Evolutionary conservation across 1,284 basidiomycete genomes (phyloP).

Genomic region (Irpex lacteus): DNA sequence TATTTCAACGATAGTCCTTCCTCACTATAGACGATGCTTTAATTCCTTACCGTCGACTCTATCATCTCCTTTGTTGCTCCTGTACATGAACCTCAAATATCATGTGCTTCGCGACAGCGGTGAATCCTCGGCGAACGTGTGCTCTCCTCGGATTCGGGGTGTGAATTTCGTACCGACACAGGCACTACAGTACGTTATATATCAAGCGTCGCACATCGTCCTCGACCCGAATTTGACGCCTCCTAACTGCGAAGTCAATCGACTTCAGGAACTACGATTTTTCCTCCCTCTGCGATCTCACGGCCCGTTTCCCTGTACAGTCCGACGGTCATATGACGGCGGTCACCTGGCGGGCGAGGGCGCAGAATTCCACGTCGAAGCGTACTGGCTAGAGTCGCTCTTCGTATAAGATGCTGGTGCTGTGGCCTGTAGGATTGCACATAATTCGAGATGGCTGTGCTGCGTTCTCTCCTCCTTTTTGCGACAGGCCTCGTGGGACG

Average conservation of each 20-base stretch:
- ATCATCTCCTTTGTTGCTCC: background rate
- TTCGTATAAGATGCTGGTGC: background rate
- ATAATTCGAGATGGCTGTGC: background rate
- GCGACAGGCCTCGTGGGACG: background rate
- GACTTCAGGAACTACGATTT: background rate
- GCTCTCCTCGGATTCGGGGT: background rate
- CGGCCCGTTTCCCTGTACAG: background rate
- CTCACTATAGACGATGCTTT: background rate
- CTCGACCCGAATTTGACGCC: background rate
- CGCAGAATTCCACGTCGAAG: background rate
- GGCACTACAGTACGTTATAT: background rate
- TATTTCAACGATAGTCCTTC: slow-evolving; percentile 63
- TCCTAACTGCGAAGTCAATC: background rate
- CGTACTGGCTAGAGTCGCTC: background rate
- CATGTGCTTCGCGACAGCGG: background rate
- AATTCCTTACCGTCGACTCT: background rate
- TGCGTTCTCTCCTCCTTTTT: background rate
- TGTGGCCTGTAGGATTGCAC: background rate
- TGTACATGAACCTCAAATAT: background rate
- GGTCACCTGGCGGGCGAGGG: background rate
- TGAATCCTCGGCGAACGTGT: background rate
- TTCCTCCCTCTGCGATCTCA: background rate
- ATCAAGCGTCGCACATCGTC: background rate
- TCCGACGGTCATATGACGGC: background rate
- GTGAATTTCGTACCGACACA: background rate